A percentile compares a stretch with the other conserved stretches of the same genome.
phyloP scores from a whole-genome alignment of 2,329 filamentous ascomycete genomes.

The Colletotrichum sp. region DNA sequence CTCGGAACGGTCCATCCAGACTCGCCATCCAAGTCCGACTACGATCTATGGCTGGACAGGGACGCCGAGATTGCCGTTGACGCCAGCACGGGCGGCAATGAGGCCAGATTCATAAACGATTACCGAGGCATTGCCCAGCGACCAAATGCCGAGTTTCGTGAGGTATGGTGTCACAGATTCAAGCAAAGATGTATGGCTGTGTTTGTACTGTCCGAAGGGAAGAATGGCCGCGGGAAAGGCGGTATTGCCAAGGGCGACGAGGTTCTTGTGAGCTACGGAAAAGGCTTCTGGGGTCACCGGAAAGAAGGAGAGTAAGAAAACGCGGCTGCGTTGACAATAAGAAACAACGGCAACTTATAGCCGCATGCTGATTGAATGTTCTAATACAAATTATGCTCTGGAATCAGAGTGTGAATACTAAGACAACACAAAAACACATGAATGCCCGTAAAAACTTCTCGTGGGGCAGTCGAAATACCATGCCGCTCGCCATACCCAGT shows the following conservation, averaged over 20 bases:
- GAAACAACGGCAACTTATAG: not conserved
- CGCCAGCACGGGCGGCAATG: slow-evolving; percentile 62
- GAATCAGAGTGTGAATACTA: not conserved
- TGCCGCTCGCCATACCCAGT: not conserved
- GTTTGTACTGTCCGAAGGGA: slow-evolving; percentile 56
- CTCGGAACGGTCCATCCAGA: slow-evolving; percentile 61
- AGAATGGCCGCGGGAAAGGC: slow-evolving; percentile 34
- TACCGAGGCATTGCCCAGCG: slow-evolving; percentile 61
- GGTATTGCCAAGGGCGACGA: slow-evolving; percentile 65
- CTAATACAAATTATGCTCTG: not conserved
- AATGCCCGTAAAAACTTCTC: not conserved
- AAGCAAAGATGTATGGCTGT: slow-evolving; percentile 62
- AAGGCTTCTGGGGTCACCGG: slow-evolving; percentile 57
- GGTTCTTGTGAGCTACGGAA: slow-evolving; percentile 71
- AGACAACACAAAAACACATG: slow-evolving; percentile 1
- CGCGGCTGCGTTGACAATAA: not conserved
- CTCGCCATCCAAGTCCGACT: slow-evolving; percentile 52
- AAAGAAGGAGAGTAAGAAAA: not conserved
- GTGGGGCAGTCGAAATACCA: not conserved
- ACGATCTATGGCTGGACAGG: slow-evolving; percentile 68
- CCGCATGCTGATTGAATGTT: not conserved
- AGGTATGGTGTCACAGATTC: slow-evolving; percentile 59
- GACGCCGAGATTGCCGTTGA: slow-evolving; percentile 65
- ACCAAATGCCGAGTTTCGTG: slow-evolving; percentile 64
- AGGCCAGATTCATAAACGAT: slow-evolving; percentile 71